A percentile compares a stretch with the other conserved stretches of the same genome.
Conservation (phyloP, 441 rosid species). For the Euphorbia schlechtendalii region DNA sequence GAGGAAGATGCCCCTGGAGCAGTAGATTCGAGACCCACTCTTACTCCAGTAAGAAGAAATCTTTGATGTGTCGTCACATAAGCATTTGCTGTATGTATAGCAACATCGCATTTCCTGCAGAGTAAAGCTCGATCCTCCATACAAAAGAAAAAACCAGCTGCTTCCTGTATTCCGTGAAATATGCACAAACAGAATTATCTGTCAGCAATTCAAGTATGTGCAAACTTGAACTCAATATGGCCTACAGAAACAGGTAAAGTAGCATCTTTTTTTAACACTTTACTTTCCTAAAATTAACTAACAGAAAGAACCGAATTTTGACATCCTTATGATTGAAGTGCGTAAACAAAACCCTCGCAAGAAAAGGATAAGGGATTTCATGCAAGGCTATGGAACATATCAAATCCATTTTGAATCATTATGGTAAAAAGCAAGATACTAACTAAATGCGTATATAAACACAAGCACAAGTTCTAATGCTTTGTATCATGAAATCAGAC, state of each 20-base stretch:
- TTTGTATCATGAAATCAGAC: background rate
- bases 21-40: slow-evolving; percentile 68
- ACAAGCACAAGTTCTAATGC: background rate
- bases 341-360: background rate
- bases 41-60: slow-evolving; percentile 85
- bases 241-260: background rate
- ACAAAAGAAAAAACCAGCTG: slow-evolving; percentile 92
- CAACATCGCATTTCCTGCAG: slow-evolving; percentile 88
- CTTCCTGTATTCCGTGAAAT: no score
- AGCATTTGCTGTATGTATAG: slow-evolving; percentile 62
- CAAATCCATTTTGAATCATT: no score
- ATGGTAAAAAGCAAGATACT: background rate
- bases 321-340: background rate
- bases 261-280: background rate
- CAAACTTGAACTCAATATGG: background rate
- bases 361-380: background rate
- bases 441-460: background rate
- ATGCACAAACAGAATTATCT: no score
- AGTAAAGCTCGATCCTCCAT: slow-evolving; percentile 88
- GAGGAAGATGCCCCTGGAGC: slow-evolving; percentile 46
- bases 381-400: no score
- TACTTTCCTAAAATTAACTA: background rate
- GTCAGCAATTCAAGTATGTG: background rate
- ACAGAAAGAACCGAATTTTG: background rate
- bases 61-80: slow-evolving; percentile 79